Percentiles rank a stretch among this genome's conserved stretches.
These are phyloP conservation scores for Diplocarpon mali DNA, from an alignment of 2,329 filamentous ascomycete species.

Conservation along the genomic window DNA sequence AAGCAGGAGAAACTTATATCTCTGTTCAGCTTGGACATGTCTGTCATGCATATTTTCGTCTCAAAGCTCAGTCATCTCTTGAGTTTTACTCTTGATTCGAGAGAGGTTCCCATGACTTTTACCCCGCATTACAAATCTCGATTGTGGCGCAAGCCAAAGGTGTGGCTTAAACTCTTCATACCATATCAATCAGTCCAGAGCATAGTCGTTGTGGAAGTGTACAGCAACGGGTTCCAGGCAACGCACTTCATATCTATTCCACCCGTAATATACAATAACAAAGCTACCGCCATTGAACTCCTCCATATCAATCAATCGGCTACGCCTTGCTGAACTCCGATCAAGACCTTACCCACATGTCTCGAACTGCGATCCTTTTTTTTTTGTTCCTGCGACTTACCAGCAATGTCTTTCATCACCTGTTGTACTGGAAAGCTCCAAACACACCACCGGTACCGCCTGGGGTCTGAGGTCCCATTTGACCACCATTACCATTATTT, in stretches of 20 bases:
- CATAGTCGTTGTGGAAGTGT: not conserved
- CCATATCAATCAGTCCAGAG: not conserved
- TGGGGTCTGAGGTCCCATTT: constrained; percentile 66
- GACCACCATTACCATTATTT: constrained; percentile 43
- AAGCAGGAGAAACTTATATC: too few species aligned
- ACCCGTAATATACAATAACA: constrained; percentile 10
- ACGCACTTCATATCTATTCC: constrained; percentile 7
- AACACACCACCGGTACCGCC: constrained; percentile 55
- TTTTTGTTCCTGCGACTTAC: not conserved
- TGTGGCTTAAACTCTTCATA: not conserved
- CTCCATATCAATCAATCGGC: constrained; percentile 4
- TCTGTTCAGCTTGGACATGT: too few species aligned
- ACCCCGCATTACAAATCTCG: not conserved
- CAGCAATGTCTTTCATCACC: constrained; percentile 15
- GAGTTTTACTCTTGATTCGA: not conserved
- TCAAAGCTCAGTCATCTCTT: not conserved
- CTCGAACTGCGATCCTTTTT: constrained; percentile 4
- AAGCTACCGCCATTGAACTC: constrained; percentile 4
- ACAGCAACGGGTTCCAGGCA: not conserved
- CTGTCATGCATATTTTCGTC: too few species aligned
- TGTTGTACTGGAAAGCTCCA: constrained; percentile 48
- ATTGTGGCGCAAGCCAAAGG: not conserved
- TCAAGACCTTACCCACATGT: constrained; percentile 1
- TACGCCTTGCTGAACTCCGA: constrained; percentile 12
- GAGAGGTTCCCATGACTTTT: not conserved